Conservation (phyloP, 305 asterid species). For the Solanum hybrid region DNA sequence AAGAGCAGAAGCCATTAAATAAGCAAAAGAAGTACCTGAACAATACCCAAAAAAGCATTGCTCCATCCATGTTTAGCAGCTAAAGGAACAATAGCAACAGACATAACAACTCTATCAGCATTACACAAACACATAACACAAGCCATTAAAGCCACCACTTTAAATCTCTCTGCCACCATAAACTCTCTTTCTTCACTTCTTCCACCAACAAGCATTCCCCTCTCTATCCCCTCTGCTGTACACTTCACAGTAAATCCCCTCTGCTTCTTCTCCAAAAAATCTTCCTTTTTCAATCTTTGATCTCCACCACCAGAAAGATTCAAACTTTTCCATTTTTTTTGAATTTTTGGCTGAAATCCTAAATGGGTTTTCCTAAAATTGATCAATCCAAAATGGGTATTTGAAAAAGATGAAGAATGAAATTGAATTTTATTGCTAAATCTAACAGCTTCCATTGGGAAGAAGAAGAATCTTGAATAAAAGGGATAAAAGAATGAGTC, state of each 20-base stretch:
- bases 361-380: conserved; percentile 12
- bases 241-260: conserved; percentile 29
- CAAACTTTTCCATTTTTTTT: conserved; percentile 11
- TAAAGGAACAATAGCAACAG: conserved; percentile 85
- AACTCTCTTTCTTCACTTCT: conserved; percentile 30
- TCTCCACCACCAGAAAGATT: conserved; percentile 12
- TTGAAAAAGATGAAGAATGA: background rate
- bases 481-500: background rate
- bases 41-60: conserved; percentile 75
- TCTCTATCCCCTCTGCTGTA: conserved; percentile 69
- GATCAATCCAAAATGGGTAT: conserved; percentile 6
- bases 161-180: conserved; percentile 73
- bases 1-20: background rate
- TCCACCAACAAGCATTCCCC: conserved; percentile 45
- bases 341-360: conserved; percentile 4
- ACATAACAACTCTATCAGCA: conserved; percentile 95
- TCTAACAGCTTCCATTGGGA: conserved; percentile 1
- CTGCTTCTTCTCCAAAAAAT: conserved; percentile 9
- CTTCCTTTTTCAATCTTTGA: background rate
- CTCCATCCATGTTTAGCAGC: conserved; percentile 85
- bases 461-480: conserved; percentile 1
- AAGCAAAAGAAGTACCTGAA: conserved; percentile 42
- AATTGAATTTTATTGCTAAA: conserved; percentile 6
- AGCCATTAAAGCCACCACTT: conserved; percentile 80
- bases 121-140: conserved; percentile 81